phyloP scores from a whole-genome alignment of 1,284 basidiomycete species.

The Xerocomus nothofagi region DNA sequence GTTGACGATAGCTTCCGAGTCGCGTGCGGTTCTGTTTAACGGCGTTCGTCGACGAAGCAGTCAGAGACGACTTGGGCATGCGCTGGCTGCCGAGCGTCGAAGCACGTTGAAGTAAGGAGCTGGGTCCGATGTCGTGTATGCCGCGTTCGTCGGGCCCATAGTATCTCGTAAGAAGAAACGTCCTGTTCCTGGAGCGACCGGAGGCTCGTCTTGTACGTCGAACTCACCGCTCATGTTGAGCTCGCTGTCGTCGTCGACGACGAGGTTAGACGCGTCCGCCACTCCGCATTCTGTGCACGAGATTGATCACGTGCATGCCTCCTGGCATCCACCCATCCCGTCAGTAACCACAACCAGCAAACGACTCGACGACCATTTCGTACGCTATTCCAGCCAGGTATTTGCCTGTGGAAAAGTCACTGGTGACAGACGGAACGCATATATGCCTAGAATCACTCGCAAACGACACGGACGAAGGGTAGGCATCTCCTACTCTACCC shows the following conservation, averaged over 20 bases:
- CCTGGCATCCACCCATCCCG: slow-evolving; percentile 25
- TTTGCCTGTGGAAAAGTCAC: too few species aligned
- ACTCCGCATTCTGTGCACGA: too few species aligned
- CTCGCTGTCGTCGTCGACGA: slow-evolving; percentile 1
- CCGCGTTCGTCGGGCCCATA: slow-evolving; percentile 53
- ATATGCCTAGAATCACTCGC: slow-evolving; percentile 79
- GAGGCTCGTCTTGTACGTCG: slow-evolving; percentile 53
- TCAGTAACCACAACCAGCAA: not conserved
- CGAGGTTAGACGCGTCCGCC: slow-evolving; percentile 12
- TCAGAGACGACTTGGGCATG: slow-evolving; percentile 5
- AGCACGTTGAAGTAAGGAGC: slow-evolving; percentile 38
- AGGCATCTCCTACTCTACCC: slow-evolving; percentile 30
- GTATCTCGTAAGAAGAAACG: slow-evolving; percentile 40
- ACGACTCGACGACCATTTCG: too few species aligned
- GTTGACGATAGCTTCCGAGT: slow-evolving; percentile 68
- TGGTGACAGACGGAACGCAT: slow-evolving; percentile 90
- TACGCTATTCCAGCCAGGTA: too few species aligned
- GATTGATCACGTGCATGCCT: slow-evolving; percentile 23
- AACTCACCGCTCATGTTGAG: slow-evolving; percentile 29
- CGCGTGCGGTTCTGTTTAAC: slow-evolving; percentile 74
- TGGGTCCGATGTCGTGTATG: slow-evolving; percentile 39
- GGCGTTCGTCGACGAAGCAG: slow-evolving; percentile 48
- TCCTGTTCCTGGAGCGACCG: slow-evolving; percentile 48
- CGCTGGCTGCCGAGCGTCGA: not conserved
- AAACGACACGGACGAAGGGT: slow-evolving; percentile 85